Percentiles rank a stretch among this genome's conserved stretches.
phyloP scores from a whole-genome alignment of 164 flowering plant species.

The Stephania cephalantha region DNA sequence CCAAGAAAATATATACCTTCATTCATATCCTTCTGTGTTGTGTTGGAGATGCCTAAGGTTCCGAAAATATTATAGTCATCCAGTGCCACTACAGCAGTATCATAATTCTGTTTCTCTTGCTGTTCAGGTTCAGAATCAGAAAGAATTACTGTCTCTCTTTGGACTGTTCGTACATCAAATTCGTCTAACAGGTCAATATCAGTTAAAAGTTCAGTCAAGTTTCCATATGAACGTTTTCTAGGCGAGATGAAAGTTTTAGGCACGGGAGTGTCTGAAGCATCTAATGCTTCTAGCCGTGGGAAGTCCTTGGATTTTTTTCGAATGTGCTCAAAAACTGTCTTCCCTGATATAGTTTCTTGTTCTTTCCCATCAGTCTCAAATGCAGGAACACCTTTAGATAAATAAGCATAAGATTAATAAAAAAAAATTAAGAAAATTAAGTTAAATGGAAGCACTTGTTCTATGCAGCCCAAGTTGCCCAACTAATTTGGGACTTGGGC shows the following conservation, averaged over 20 bases:
- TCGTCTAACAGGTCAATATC: constrained; percentile 23
- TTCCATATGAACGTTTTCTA: constrained; percentile 38
- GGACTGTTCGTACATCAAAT: constrained; percentile 13
- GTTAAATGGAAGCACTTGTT: too few relatives aligned
- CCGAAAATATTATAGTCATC: constrained; percentile 10
- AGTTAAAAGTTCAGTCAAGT: constrained; percentile 23
- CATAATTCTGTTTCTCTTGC: constrained; percentile 9
- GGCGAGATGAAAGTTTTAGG: constrained; percentile 23
- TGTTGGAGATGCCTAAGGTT: constrained; percentile 6
- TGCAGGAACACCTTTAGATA: constrained; percentile 23
- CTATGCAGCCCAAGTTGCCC: too few relatives aligned
- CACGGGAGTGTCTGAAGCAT: constrained; percentile 24
- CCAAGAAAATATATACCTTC: constrained; percentile 8
- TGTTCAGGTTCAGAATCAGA: constrained; percentile 20
- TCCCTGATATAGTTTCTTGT: constrained; percentile 41
- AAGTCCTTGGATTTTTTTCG: constrained; percentile 68
- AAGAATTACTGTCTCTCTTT: constrained; percentile 16
- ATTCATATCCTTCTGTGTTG: constrained; percentile 14
- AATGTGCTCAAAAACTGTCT: constrained; percentile 70
- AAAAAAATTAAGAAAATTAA: neutral
- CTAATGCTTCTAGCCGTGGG: constrained; percentile 34
- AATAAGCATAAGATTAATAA: constrained; percentile 2
- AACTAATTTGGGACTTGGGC: too few relatives aligned
- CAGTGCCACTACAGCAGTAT: constrained; percentile 6
- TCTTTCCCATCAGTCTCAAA: constrained; percentile 35